Evolutionary conservation across 2,329 filamentous ascomycete species (phyloP).

Genomic region (Colletotrichum phormii): DNA sequence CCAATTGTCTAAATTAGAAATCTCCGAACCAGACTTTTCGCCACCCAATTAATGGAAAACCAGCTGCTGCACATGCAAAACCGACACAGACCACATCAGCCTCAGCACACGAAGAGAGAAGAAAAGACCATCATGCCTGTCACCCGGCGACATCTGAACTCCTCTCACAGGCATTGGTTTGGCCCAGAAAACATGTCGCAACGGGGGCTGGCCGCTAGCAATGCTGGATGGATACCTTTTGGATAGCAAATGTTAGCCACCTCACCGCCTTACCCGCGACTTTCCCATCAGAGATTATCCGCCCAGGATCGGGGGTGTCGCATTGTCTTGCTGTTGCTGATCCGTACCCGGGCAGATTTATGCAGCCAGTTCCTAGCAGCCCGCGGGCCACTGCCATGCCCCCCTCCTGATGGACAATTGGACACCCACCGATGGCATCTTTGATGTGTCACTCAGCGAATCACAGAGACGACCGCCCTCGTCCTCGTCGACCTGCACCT

Average conservation of each 20-base stretch:
- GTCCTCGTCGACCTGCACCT: not conserved
- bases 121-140: slow-evolving; percentile 2
- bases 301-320: slow-evolving; percentile 5
- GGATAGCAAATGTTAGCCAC: slow-evolving; percentile 11
- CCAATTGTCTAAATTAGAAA: not conserved
- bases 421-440: not conserved
- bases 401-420: not conserved
- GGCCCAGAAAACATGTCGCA: slow-evolving; percentile 9
- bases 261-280: slow-evolving; percentile 1
- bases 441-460: slow-evolving; percentile 1
- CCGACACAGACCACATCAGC: slow-evolving; percentile 30
- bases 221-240: too few relatives aligned
- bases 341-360: slow-evolving; percentile 20
- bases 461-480: slow-evolving; percentile 15
- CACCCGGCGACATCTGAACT: not conserved
- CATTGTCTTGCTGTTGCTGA: not conserved
- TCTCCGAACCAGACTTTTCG: not conserved
- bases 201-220: not conserved
- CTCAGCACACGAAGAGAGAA: not conserved
- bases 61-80: slow-evolving; percentile 33
- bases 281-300: slow-evolving; percentile 18
- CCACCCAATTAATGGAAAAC: slow-evolving; percentile 28
- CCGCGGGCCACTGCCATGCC: not conserved
- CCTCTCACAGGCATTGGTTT: slow-evolving; percentile 25
- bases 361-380: slow-evolving; percentile 26